Base-by-base conservation (phyloP, 1,284 basidiomycete genomes). In the Rhizopogon parksii region DNA sequence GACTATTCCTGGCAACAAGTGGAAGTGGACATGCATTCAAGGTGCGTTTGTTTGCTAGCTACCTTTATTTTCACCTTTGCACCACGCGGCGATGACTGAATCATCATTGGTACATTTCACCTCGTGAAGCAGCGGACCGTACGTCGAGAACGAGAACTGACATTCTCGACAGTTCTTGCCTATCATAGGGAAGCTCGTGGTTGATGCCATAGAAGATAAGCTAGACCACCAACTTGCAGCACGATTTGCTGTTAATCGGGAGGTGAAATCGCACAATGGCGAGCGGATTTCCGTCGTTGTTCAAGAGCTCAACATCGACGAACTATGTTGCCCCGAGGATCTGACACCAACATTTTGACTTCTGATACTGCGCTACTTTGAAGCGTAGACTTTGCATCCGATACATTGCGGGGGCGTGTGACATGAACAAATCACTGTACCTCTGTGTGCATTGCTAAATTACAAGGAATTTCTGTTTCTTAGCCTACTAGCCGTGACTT, bases 21-120 rank as follows among this genome's bases (percentile, higher is more conserved):
- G 90, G 85, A 5, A 87, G 83, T 57, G 90, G 89, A 0, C 90
- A 93, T 67, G 89, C 81, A 0, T 92, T 82, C 73, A 93, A 91
- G 76, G 88, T 83, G 51, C 50, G 63, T 59, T 2, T 37, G 6
- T 21, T 25, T 14, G 12, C 39, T n/a, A 19, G 8, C 27, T 7
- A 46, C 45, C 6, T 43, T 19, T 24, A 25, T 8, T 25, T 21
- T 3, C 6, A 2, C 2, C n/a, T n/a, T 30, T 42, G 15, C 3
- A 30, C 25, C 11, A 30, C 11, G 4, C 15, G 6, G n/a, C 12
- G 25, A 42, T 27, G 15, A 42, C 3, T 11, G 25, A 2, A 17
- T 30, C 6, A n/a, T n/a, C 6, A 3, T 30, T 25, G 7, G 9
- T 25, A 40, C 9, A 17, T 27, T 42, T 42, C 25, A 4, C 27